These are phyloP conservation scores for Uronychia setigera DNA, from an alignment of 73 alveolate genomes.

Conservation along the genomic window DNA sequence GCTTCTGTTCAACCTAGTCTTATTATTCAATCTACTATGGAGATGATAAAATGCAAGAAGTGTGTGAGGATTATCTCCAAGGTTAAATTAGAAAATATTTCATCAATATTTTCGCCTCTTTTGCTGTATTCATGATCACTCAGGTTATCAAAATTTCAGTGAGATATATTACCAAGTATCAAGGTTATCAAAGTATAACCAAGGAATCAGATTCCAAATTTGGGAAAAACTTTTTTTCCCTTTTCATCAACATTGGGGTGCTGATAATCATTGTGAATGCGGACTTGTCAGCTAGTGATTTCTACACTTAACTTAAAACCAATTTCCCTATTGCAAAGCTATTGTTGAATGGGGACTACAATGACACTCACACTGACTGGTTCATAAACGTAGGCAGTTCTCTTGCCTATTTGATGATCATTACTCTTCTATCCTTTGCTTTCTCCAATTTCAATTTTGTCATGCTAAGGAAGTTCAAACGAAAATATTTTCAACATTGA, in stretches of 20 bases:
- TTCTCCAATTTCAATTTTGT: not conserved
- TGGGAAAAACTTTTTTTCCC: conserved; percentile 17
- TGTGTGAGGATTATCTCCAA: conserved; percentile 1
- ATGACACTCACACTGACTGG: not conserved
- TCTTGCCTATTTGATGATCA: conserved; percentile 1
- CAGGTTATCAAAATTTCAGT: not conserved
- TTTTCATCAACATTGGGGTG: conserved; percentile 25
- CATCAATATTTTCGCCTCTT: conserved; percentile 4
- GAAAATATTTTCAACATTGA: not conserved
- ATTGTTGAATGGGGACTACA: not conserved
- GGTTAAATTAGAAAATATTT: no score
- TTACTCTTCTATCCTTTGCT: conserved; percentile 26
- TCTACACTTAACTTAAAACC: not conserved
- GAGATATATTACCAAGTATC: not conserved
- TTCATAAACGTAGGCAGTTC: conserved; percentile 20
- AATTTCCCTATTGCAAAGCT: conserved; percentile 26
- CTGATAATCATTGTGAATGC: conserved; percentile 23
- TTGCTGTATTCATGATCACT: conserved; percentile 11
- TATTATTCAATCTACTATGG: not conserved
- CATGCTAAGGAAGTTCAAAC: not conserved
- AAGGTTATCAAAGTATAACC: conserved; percentile 11
- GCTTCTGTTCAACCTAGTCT: conserved; percentile 19
- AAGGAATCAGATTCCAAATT: not conserved
- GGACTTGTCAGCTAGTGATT: conserved; percentile 5
- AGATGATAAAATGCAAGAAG: not conserved